Evolutionary conservation across 2,329 filamentous ascomycete species (phyloP), one percentile per base, ranked within the genome.

Genomic region (Magnaporthiopsis poae): DNA sequence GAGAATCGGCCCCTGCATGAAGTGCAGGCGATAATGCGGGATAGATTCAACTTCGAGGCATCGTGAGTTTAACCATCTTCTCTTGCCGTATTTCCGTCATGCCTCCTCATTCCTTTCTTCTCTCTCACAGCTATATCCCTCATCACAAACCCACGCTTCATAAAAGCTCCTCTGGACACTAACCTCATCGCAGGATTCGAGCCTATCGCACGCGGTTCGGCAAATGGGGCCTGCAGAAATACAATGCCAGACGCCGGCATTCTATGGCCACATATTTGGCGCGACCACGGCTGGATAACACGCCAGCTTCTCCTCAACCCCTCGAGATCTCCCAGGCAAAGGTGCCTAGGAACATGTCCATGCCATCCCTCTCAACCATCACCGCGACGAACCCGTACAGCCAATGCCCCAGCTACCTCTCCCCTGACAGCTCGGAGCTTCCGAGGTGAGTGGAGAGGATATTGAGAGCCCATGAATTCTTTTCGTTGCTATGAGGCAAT

Each of bases 141-240:
- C 27, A 29, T 25, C 35, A 36, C 2, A 5, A 12, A 27, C 12
- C 2, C 3, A 27, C 59, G 7, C 21, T 25, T 56, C n/a, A 21
- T 21, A 56, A 2, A 11, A 8, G 21, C 46, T 21, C 5, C 9
- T 11, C 5, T 25, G 11, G 29, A n/a, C 46, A 64, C 46, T 64
- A 15, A 64, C 63, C 36, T 33, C n/a, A 13, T 11, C 25, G 25
- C 60, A 72, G 71, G 8, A 72, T 65, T 39, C 79, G 82, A 65
- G 80, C 81, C 2, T 84, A 83, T 69, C 75, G 81, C 27, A 80
- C 80, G n/a, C 76, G 79, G 56, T 77, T 84, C 68, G 76, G 79
- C 31, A 75, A 72, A 67, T 84, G 82, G 82, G 70, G 74, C 4
- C 69, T 82, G 60, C 72, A 74, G 70, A 84, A 84, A 71, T 84